Evolutionary conservation across 1,284 basidiomycete genomes (phyloP), one percentile per base, ranked within the genome.

Genomic region (Microstroma glucosiphilum): DNA sequence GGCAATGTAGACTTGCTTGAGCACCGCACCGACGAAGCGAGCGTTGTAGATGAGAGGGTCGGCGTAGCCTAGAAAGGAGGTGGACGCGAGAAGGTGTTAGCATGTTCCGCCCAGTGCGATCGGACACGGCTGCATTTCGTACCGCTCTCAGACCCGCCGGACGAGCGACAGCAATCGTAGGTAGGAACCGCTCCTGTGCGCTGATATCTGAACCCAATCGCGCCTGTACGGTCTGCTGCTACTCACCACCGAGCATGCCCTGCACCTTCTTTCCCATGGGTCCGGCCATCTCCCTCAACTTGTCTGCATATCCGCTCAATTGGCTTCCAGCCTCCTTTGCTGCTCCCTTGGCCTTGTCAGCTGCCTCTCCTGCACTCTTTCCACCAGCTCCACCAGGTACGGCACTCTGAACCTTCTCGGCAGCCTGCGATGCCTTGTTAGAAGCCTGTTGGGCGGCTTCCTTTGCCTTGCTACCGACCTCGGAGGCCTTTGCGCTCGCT

Each of bases 1-100:
- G 56, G 88, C 86, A 69, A 89, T 81, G 83, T 96, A 97, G 65
- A 97, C 86, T 79, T 94, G 91, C 82, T 93, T 92, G 70, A 87
- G 81, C 69, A 97, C 79, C 76, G 93, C 91, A 64, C 88, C 86
- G 57, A 87, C 84, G 62, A 96, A 91, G 63, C 89, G 83, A 60
- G 71, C 62, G 65, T 70, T 69, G 69, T 73, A 75, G 64, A 73
- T 64, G 63, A 70, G 61, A 37, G 71, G 68, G 56, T 75, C 72
- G 8, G 71, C 62, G 60, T 69, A 67, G 57, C 68, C 66, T 69
- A 42, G 6, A 25, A 23, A 25, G 21, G 26, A 25, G 51, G 19
- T 6, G 13, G 51, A 54, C 51, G 21, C 25, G 13, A 54, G 51
- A 7, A 23, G n/a, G 48, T 30, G 23, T 48, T 4, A 56, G 58